Base-by-base conservation (phyloP, 1,139 yeast species). In the Lodderomyces beijingensis region DNA sequence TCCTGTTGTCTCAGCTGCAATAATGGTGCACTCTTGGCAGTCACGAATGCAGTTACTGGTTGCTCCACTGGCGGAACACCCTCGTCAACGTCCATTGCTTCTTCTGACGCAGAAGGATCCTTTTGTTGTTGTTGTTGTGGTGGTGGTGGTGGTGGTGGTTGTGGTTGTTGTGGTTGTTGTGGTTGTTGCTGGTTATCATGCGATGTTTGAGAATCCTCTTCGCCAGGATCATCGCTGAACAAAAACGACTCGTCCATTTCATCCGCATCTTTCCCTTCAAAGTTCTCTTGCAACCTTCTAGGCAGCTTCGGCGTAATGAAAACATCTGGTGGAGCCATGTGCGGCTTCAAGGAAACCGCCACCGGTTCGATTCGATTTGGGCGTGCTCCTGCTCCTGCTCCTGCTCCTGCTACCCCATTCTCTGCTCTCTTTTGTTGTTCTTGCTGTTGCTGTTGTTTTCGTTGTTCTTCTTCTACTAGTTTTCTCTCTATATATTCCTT, bases 171-270 rank as follows among this genome's bases (percentile, higher is more conserved):
- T 23, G n/a, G n/a, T 23, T 9, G 16, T 16, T 6, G 65, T 14
- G 5, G 11, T 10, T 12, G 28, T 11, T 16, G 18, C 26, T 7
- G 27, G 14, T n/a, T 23, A 17, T 17, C 19, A 11, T 14, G 31
- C 4, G 25, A 23, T 10, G 25, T 23, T 23, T 23, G 25, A 10
- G 25, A 23, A n/a, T 28, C 33, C 19, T 23, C 22, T 4, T 45
- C 47, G 25, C 50, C 59, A 25, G 64, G 40, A 37, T 80, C 88
- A 48, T 81, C 89, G 46, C 86, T 78, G 45, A 79, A 79, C 36
- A 72, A 59, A 41, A 79, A 71, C 2, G 86, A 79, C 43, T 79
- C 88, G 39, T 77, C 62, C 36, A 71, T 67, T 15, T 46, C 49
- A 4, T 29, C 36, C 21, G 39, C 44, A 16, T 33, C 31, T 42